Percentiles rank a stretch among this genome's conserved stretches.
Evolutionary conservation across 257 asterid genomes (phyloP).

Genomic region (Nicotiana benthamiana): DNA sequence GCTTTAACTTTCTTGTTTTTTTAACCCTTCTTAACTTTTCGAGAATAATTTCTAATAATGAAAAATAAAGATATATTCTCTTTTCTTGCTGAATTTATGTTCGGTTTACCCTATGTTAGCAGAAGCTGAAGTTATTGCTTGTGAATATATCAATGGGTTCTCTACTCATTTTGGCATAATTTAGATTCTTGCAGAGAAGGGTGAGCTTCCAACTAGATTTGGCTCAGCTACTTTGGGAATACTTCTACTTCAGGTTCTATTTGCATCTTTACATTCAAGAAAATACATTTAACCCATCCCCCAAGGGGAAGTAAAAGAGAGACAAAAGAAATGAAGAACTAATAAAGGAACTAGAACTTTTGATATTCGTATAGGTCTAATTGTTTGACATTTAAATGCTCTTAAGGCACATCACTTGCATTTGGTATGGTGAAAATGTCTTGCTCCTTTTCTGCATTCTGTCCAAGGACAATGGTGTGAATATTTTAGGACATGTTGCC

Average conservation of each 20-base stretch:
- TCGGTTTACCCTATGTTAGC: not conserved
- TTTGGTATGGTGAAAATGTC: not conserved
- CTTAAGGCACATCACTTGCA: not conserved
- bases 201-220: constrained; percentile 96
- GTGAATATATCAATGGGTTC: not conserved
- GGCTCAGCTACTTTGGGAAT: constrained; percentile 98
- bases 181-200: constrained; percentile 98
- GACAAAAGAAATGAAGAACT: not conserved
- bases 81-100: not conserved
- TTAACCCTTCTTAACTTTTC: not conserved
- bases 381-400: not conserved
- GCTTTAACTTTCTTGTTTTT: too few species aligned
- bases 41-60: not conserved
- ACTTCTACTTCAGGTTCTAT: constrained; percentile 80
- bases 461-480: not conserved
- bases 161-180: constrained; percentile 33
- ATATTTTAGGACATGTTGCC: not conserved
- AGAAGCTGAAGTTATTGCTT: not conserved
- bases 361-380: not conserved
- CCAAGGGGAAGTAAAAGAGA: not conserved
- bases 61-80: not conserved
- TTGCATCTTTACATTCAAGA: not conserved
- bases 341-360: not conserved
- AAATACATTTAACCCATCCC: not conserved
- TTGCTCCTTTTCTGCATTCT: not conserved